Conservation (phyloP, 148 eudicot species). For the Camellia sinensis region DNA sequence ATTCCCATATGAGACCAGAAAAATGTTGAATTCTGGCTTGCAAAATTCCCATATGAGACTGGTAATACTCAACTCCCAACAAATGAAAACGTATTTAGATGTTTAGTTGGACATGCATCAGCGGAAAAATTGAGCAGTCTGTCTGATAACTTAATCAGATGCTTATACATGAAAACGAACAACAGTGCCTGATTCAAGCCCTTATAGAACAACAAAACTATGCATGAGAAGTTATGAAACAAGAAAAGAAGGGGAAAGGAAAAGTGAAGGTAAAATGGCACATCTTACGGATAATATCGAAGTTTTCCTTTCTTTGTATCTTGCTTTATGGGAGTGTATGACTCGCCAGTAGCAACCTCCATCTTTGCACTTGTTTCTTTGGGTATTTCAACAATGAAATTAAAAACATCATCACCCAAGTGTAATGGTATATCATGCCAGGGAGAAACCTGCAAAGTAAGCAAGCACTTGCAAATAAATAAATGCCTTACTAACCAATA, state of each 20-base stretch:
- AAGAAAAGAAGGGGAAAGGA: not conserved
- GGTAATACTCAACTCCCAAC: not conserved
- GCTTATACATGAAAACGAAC: not conserved
- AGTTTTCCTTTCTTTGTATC: conserved; percentile 96
- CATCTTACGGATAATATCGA: conserved; percentile 86
- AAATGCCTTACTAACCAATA: not conserved
- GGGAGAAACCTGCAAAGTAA: conserved; percentile 67
- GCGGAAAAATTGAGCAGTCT: not conserved
- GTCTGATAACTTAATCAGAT: not conserved
- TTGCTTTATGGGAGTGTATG: conserved; percentile 80
- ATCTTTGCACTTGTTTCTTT: conserved; percentile 95
- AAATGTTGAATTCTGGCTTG: not conserved
- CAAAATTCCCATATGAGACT: not conserved
- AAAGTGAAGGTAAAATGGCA: not conserved
- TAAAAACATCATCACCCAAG: conserved; percentile 79
- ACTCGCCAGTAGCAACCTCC: conserved; percentile 98
- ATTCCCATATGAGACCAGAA: not conserved
- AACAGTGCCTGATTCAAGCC: not conserved
- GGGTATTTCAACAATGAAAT: conserved; percentile 87
- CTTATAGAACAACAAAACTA: not conserved
- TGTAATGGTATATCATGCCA: conserved; percentile 92
- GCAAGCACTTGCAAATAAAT: not conserved
- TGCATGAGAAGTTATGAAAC: not conserved
- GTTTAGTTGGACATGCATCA: not conserved
- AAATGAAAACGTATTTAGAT: not conserved